phyloP scores from a whole-genome alignment of 768 basidiomycete species.

The Termitomyces sp. region DNA sequence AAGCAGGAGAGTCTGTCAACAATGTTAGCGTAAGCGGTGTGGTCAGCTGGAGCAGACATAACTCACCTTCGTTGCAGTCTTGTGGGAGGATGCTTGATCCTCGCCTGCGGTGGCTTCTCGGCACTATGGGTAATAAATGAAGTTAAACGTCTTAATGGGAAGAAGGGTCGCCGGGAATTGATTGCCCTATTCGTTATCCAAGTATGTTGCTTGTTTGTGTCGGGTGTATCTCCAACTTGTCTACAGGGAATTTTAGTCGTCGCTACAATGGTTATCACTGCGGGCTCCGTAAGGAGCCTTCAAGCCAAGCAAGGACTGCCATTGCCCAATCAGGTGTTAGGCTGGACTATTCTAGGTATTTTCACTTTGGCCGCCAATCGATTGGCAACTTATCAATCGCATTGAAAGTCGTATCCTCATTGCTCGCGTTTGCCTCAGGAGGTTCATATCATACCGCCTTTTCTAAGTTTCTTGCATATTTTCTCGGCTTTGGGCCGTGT shows the following conservation, averaged over 20 bases:
- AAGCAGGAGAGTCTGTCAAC: slow-evolving; percentile 53
- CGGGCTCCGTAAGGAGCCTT: slow-evolving; percentile 51
- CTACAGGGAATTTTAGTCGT: slow-evolving; percentile 39
- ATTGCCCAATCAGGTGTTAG: slow-evolving; percentile 45
- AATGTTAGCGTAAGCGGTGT: slow-evolving; percentile 53
- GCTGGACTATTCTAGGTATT: slow-evolving; percentile 63
- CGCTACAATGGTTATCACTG: slow-evolving; percentile 46
- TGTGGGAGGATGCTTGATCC: slow-evolving; percentile 41
- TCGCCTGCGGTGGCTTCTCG: slow-evolving; percentile 25
- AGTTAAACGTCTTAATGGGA: slow-evolving; percentile 5
- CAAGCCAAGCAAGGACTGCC: slow-evolving; percentile 67
- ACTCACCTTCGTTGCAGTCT: slow-evolving; percentile 25
- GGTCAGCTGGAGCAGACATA: background rate
- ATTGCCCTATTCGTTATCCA: slow-evolving; percentile 9
- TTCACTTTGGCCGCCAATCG: background rate
- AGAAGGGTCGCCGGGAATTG: slow-evolving; percentile 4
- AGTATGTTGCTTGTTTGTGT: slow-evolving; percentile 13
- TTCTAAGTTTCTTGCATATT: slow-evolving; percentile 54
- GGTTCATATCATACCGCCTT: slow-evolving; percentile 29
- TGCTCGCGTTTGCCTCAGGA: slow-evolving; percentile 41
- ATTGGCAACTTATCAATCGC: background rate
- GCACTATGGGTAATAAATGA: slow-evolving; percentile 3
- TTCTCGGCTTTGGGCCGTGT: slow-evolving; percentile 67
- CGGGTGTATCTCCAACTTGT: background rate
- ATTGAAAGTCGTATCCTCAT: slow-evolving; percentile 39